Evolutionary conservation across 2,329 filamentous ascomycete species (phyloP), one percentile per base, ranked within the genome.

Genomic region (Salinomyces thailandicus): DNA sequence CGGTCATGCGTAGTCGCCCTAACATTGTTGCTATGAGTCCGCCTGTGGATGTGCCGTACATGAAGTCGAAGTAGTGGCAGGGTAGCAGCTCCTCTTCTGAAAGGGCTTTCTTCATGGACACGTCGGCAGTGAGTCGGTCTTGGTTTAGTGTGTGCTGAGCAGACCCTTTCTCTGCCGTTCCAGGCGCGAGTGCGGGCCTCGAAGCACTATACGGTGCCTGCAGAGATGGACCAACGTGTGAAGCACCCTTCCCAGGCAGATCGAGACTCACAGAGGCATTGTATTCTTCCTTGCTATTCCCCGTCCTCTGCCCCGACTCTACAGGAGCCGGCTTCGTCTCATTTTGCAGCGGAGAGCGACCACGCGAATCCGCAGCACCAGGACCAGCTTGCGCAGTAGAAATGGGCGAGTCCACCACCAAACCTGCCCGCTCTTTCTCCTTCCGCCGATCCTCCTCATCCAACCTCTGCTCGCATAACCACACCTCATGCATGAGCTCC

Each of bases 1-100:
- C 62, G 1, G 61, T 64, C 66, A 69, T 69, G 4, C 67, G 66
- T 30, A 70, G 51, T 11, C 67, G 55, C 1, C 63, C 66, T 2
- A 70, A 60, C 57, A 70, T 67, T 2, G 66, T 67, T 2, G 67
- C 64, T 38, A 70, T 70, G 26, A 70, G 52, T 11, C 68, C 68
- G n/a, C 68, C 68, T 0, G 66, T 71, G 26, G 62, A 67, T 4
- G 67, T 71, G 15, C 68, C 68, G 37, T 67, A 69, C 58, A 71
- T 69, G 52, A 67, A 66, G 43, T 72, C 68, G 50, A 71, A 71
- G 49, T 70, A 71, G 42, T 71, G 64, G 39, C 65, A 69, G 38
- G 67, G 67, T 8, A 68, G 50, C 1, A 69, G 56, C 30, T 66
- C 59, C 31, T 64, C 55, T 41, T 65, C 62, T 32, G 57, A 51